Base-by-base conservation (phyloP, 805 yeast genomes). In the Yamadazyma sp. region DNA sequence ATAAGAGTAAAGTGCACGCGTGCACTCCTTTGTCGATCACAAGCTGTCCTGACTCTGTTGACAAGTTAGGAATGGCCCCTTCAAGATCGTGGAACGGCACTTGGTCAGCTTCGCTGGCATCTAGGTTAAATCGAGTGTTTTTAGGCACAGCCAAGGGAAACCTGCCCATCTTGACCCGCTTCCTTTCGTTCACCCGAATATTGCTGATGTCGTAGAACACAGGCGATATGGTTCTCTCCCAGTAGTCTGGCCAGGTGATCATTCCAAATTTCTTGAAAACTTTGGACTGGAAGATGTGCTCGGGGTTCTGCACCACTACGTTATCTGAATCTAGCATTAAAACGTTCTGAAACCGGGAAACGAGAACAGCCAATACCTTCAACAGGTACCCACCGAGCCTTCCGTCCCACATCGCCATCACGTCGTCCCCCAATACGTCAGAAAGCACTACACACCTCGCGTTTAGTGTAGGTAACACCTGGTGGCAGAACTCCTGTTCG, bases 31-130 rank as follows among this genome's bases (percentile, higher is more conserved):
- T 82, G 48, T 77, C 73, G 32, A 82, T 67, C 37, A 79, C 51
- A 39, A 83, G 52, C 53, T 82, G 85, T 3, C 89, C 89, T 1
- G 84, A 74, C 58, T 82, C 89, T 3, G 85, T 70, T 0, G 87
- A 76, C 38, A 77, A 72, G 48, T 82, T 83, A 6, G 88, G 84
- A 28, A 84, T 70, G 0, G 89, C 69, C 3, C 86, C 85, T 41
- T 74, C 71, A 32, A 81, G 64, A 52, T 82, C 88, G 48, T 82
- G 86, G 46, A 64, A 75, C 0, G 83, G 76, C 2, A 73, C 48
- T 3, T 37, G 37, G n/a, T 28, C 36, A 9, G 49, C 56, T 3
- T 33, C 42, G 6, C 35, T 43, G n/a, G 31, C 35, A 4, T 36
- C 12, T 3, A 15, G 34, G 11, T 36, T 38, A 9, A 16, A 25